Evolutionary conservation across 2,329 filamentous ascomycete species (phyloP), one percentile per base, ranked within the genome.

Genomic region (Aplosporella prunicola): DNA sequence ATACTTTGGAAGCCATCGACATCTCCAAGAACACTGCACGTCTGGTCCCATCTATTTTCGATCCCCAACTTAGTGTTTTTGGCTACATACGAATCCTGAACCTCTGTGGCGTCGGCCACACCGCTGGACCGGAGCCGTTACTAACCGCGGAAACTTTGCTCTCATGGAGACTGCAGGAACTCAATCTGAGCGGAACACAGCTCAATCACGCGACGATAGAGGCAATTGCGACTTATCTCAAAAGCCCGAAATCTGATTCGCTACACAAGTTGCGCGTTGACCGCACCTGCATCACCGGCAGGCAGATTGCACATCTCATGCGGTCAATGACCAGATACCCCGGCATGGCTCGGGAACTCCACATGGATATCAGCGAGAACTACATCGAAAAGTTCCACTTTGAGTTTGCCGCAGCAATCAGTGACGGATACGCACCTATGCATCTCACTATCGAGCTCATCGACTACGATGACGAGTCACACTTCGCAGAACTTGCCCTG

Each of bases 11-110:
- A 51, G 72, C 72, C 1, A 63, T 84, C 41, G 71, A 82, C 50
- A 70, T 84, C 9, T 80, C 79, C 3, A 75, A 75, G 9, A 77
- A 82, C 43, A 72, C 75, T 40, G 76, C 78, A 20, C 71, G 79
- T 2, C 62, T 83, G 25, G 75, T 74, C 35, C 74, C 78, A 0
- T 65, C 73, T 11, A 63, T 71, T n/a, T 76, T 83, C 36, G 77
- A 80, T 46, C 71, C 72, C 32, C 75, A 80, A 42, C 74, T 83
- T 51, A 72, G 74, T 16, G 73, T 78, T 38, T 82, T 83, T 58
- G 70, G 71, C 23, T 76, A 74, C 40, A 70, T 84, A 24, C 71
- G 77, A 26, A 78, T 74, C 45, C 63, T 83, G 37, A 74, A 82
- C 46, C 58, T 84, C 3, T 80, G 78, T 7, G 71, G 78, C 40